A percentile compares a stretch with the other conserved stretches of the same genome.
Conservation (phyloP, 805 yeast species). For the Monosporozyma yasuniensis region DNA sequence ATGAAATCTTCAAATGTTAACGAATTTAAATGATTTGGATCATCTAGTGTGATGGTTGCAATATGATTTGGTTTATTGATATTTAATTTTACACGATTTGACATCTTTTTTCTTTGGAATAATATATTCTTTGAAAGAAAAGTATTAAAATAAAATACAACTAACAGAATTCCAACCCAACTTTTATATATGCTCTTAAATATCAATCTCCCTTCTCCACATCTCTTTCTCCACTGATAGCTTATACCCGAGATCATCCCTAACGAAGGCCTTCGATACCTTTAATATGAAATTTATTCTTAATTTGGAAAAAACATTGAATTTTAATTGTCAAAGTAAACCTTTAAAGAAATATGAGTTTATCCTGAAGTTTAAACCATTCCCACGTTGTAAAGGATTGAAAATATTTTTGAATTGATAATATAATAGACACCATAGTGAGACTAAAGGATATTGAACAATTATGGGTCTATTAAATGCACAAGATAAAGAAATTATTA, state of each 20-base stretch:
- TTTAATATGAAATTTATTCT: neutral
- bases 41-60: conserved; percentile 43
- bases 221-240: neutral
- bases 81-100: neutral
- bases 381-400: no score
- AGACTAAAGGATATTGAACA: neutral
- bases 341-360: neutral
- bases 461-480: conserved; percentile 36
- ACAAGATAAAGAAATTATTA: conserved; percentile 80
- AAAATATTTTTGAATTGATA: no score
- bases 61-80: neutral
- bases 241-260: neutral
- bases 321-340: neutral
- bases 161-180: neutral
- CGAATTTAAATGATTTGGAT: conserved; percentile 58
- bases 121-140: neutral
- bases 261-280: neutral
- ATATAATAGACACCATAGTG: neutral
- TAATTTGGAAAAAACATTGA: neutral
- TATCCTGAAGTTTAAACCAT: neutral
- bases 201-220: neutral
- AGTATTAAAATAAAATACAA: no score
- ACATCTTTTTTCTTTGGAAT: neutral
- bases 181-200: neutral
- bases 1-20: conserved; percentile 56